Evolutionary conservation across 75 land plant genomes (phyloP).

Genomic region (Azolla pinnata): DNA sequence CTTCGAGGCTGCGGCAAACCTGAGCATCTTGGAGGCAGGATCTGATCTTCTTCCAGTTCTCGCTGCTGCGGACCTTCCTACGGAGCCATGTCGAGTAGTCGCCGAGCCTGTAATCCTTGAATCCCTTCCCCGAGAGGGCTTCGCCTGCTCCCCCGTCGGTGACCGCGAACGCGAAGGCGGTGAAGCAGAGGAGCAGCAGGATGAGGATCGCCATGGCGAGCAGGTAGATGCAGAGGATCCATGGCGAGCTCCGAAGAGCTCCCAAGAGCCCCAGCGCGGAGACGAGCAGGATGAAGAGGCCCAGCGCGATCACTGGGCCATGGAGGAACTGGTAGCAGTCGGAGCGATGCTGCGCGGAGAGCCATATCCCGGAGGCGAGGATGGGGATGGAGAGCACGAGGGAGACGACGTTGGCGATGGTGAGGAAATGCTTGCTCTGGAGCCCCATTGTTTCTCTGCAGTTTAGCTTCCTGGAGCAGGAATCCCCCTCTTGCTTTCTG

Average conservation of each 20-base stretch:
- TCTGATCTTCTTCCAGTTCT: slow-evolving; percentile 48
- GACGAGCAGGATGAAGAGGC: slow-evolving; percentile 36
- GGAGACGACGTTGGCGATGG: slow-evolving; percentile 28
- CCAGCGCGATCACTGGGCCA: slow-evolving; percentile 47
- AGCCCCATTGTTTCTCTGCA: too few relatives aligned
- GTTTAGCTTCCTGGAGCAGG: too few relatives aligned
- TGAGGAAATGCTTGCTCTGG: background rate
- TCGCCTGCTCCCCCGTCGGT: slow-evolving; percentile 33
- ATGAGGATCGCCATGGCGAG: slow-evolving; percentile 40
- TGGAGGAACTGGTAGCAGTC: slow-evolving; percentile 38
- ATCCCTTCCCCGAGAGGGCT: slow-evolving; percentile 32
- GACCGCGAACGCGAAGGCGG: slow-evolving; percentile 43
- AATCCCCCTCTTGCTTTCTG: too few relatives aligned
- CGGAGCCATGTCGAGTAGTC: slow-evolving; percentile 64
- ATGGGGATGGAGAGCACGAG: slow-evolving; percentile 41
- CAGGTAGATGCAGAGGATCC: slow-evolving; percentile 39
- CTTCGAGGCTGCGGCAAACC: slow-evolving; percentile 25
- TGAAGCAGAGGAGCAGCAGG: slow-evolving; percentile 28
- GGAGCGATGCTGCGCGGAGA: slow-evolving; percentile 28
- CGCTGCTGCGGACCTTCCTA: slow-evolving; percentile 24
- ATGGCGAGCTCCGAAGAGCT: slow-evolving; percentile 25
- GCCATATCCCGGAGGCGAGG: slow-evolving; percentile 56
- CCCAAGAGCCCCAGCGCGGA: slow-evolving; percentile 44
- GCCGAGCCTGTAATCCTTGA: slow-evolving; percentile 46
- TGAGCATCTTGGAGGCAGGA: slow-evolving; percentile 34